Evolutionary conservation across 2,329 filamentous ascomycete species (phyloP).

Genomic region (Cladophialophora carrionii): DNA sequence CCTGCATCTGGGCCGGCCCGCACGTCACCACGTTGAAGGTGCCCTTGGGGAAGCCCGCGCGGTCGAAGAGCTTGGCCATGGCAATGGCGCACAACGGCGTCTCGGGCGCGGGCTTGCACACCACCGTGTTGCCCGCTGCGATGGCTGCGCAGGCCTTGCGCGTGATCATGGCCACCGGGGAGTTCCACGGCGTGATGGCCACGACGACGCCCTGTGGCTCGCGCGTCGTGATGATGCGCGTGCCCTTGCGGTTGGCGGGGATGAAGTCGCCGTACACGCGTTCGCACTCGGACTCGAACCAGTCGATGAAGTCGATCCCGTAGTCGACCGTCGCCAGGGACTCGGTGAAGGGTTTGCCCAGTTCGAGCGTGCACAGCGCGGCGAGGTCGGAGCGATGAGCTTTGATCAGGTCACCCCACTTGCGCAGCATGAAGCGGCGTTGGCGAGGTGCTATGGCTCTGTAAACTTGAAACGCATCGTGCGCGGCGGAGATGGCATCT

Average conservation of each 20-base stretch:
- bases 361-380: constrained; percentile 61
- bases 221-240: constrained; percentile 33
- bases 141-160: constrained; percentile 39
- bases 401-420: constrained; percentile 35
- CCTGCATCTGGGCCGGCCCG: constrained; percentile 69
- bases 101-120: constrained; percentile 89
- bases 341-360: constrained; percentile 60
- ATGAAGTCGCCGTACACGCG: constrained; percentile 24
- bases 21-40: constrained; percentile 76
- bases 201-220: constrained; percentile 47
- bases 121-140: constrained; percentile 74
- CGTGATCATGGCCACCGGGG: constrained; percentile 41
- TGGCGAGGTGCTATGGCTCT: too few species aligned
- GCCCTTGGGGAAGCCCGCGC: constrained; percentile 54
- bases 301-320: constrained; percentile 42
- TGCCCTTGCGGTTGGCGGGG: constrained; percentile 28
- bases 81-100: constrained; percentile 85
- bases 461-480: too few species aligned
- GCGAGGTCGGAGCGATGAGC: constrained; percentile 34
- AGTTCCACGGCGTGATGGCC: constrained; percentile 47
- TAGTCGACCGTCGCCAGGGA: constrained; percentile 54
- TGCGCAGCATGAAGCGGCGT: too few species aligned
- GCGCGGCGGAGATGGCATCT: too few species aligned
- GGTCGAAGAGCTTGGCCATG: constrained; percentile 41
- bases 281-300: constrained; percentile 17